Evolutionary conservation across 2,329 filamentous ascomycete species (phyloP).

Genomic region (Exophiala calicioides): DNA sequence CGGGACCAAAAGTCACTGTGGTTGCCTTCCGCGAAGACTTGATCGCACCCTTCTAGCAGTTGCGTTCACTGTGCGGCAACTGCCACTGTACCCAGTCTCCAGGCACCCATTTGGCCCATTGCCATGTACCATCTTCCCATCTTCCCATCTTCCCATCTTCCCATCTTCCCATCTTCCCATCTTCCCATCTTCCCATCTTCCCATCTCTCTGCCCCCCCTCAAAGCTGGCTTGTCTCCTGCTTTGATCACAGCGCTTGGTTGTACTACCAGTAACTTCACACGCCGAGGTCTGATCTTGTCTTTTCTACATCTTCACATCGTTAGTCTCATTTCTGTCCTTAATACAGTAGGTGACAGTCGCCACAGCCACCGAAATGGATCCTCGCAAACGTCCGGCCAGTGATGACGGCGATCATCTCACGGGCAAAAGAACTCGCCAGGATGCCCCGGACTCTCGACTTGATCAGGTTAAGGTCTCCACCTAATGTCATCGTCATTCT

Average conservation of each 20-base stretch:
- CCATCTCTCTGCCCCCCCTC: neutral
- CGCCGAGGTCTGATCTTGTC: conserved; percentile 9
- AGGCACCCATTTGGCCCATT: neutral
- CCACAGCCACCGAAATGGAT: conserved; percentile 1
- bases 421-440: conserved; percentile 10
- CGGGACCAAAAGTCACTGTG: no score
- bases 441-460: conserved; percentile 10
- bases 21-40: no score
- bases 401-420: conserved; percentile 9
- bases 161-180: no score
- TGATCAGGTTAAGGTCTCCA: conserved; percentile 12
- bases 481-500: conserved; percentile 10
- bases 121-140: no score
- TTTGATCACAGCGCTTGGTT: conserved; percentile 1
- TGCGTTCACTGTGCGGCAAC: neutral
- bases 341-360: conserved; percentile 2
- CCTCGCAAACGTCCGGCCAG: conserved; percentile 14
- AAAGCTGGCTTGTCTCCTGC: neutral
- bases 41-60: neutral
- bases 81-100: neutral
- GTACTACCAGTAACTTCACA: conserved; percentile 6
- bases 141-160: no score
- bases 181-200: neutral
- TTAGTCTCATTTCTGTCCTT: conserved; percentile 6
- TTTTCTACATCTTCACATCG: conserved; percentile 7